Base-by-base conservation (phyloP, 2,329 filamentous ascomycete species). In the Diaporthe sp. region DNA sequence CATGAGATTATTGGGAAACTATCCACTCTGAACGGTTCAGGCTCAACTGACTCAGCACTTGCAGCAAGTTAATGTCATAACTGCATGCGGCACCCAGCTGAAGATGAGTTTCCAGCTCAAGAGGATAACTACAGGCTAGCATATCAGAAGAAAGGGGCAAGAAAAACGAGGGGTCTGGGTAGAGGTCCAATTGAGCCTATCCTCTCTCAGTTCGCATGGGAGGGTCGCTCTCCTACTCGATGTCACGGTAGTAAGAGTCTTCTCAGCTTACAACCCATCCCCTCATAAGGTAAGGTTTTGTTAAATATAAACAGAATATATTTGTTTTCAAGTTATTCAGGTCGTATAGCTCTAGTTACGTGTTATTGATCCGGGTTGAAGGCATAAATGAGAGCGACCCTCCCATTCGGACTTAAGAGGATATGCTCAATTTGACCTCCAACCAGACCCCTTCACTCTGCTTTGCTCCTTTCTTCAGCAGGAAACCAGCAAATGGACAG, bases 391-490 rank as follows among this genome's bases (percentile, higher is more conserved):
- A 55, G 51, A 28, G 51, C 51, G 25, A 55, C 31, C 31, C 20
- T n/a, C 17, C 20, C 31, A 12, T 20, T 28, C 4, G 20, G 5
- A 42, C 7, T 44, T 17, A 57, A 44, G 20, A 39, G 4, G n/a
- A 63, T 12, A 12, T 4, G n/a, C n/a, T 20, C 12, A 28, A 47
- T 65, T 22, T 22, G 13, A 31, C 15, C 37, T 47, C 39, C 20
- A 31, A 25, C 15, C 37, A 44, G n/a, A 31, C 39, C 37, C 58
- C 39, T 20, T 63, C 60, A 17, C 39, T 65, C 60, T 65, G 31
- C 60, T 47, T 47, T 65, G n/a, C 9, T 25, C 60, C 60, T 65
- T 61, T 42, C 61, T 39, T 53, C 49, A 42, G 17, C n/a, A 61
- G 37, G 22, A 12, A 42, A 44, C n/a, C 13, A 5, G 37, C 17